Evolutionary conservation across 2,329 filamentous ascomycete genomes (phyloP).

Genomic region (Paradendryphiella salina): DNA sequence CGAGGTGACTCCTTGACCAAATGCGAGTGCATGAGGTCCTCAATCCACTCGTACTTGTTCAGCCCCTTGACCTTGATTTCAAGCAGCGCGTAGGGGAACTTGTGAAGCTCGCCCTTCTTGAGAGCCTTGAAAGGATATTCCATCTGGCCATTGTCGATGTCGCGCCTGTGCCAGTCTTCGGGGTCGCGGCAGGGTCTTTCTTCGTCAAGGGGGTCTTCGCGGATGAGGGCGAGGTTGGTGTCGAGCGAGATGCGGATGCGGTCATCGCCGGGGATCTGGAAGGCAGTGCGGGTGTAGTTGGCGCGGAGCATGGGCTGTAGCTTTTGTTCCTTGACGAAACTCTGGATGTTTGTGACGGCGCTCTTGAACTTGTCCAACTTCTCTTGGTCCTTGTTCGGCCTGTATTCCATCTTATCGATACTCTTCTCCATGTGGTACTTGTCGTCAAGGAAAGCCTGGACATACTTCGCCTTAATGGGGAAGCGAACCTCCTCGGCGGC

Average conservation of each 20-base stretch:
- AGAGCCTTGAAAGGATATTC: conserved; percentile 85
- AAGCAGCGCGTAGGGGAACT: conserved; percentile 86
- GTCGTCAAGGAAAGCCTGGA: conserved; percentile 82
- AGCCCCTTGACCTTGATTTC: conserved; percentile 81
- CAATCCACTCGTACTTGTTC: conserved; percentile 81
- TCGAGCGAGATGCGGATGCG: conserved; percentile 91
- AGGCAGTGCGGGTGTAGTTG: conserved; percentile 91
- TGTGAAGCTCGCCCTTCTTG: conserved; percentile 85
- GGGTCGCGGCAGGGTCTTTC: conserved; percentile 88
- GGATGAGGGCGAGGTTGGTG: conserved; percentile 86
- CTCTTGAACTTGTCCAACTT: conserved; percentile 70
- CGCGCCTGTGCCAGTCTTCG: conserved; percentile 84
- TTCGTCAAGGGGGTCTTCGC: conserved; percentile 71
- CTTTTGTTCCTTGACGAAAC: conserved; percentile 74
- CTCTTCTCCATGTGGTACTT: conserved; percentile 92
- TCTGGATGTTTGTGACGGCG: conserved; percentile 75
- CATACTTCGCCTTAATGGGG: conserved; percentile 89
- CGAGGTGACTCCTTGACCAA: conserved; percentile 85
- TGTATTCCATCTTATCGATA: conserved; percentile 78
- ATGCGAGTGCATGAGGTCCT: conserved; percentile 90
- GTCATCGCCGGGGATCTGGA: conserved; percentile 92
- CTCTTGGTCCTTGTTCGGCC: conserved; percentile 67
- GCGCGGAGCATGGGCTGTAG: conserved; percentile 85
- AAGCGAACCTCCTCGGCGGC: conserved; percentile 79
- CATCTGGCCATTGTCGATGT: conserved; percentile 83